Conservation (phyloP, 768 basidiomycete genomes). For the Sporobolomyces phaffii region DNA sequence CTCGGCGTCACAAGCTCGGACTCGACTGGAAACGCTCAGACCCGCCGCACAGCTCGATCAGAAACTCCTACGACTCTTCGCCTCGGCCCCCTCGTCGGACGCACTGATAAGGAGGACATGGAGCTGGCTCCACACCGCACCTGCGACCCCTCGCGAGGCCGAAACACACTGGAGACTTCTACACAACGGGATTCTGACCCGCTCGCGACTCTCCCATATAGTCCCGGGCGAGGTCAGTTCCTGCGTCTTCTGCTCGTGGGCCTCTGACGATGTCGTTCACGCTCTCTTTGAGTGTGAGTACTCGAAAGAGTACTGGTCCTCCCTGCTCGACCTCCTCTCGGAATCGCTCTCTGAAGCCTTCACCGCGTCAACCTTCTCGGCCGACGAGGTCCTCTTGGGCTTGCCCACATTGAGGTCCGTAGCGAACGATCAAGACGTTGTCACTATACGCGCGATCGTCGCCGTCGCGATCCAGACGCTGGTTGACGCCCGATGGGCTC, state of each 20-base stretch:
- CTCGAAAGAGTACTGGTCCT: not conserved
- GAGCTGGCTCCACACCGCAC: not conserved
- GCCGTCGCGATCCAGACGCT: not conserved
- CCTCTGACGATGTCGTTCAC: not conserved
- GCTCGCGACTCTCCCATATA: not conserved
- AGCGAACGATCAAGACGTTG: not conserved
- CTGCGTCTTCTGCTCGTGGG: not conserved
- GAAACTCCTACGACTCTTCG: not conserved
- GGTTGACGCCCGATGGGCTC: not conserved
- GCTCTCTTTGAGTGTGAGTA: conserved; percentile 1
- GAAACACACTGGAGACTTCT: not conserved
- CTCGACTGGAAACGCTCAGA: not conserved
- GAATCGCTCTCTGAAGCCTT: not conserved
- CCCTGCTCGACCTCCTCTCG: not conserved
- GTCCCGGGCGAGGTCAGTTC: not conserved
- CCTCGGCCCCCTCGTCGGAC: not conserved
- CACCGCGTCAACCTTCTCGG: not conserved
- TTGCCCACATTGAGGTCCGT: too few relatives aligned
- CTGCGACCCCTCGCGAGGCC: not conserved
- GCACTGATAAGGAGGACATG: not conserved
- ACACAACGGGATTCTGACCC: not conserved
- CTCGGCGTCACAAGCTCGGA: not conserved
- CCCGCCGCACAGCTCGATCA: not conserved
- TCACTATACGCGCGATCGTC: not conserved
- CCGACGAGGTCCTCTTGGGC: not conserved